phyloP scores from a whole-genome alignment of 1,284 basidiomycete genomes.

The Microstroma glucosiphilum region DNA sequence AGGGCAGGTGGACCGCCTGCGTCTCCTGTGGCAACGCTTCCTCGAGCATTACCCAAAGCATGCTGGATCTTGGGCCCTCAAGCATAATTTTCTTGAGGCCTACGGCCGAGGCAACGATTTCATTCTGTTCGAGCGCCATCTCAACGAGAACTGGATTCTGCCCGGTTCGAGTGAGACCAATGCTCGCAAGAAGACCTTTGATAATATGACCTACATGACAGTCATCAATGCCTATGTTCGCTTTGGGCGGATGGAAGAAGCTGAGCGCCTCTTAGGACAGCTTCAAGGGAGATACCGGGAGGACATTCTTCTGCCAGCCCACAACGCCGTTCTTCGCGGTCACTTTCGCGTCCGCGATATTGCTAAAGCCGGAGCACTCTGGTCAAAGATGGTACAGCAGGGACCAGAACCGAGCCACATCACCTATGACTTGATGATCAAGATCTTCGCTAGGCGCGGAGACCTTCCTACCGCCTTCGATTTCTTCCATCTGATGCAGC shows the following conservation, averaged over 20 bases:
- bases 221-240: constrained; percentile 5
- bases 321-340: background rate
- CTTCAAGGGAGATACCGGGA: background rate
- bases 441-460: constrained; percentile 62
- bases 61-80: background rate
- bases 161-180: background rate
- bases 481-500: constrained; percentile 61
- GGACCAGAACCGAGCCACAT: constrained; percentile 38
- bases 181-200: background rate
- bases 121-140: background rate
- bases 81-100: constrained; percentile 3
- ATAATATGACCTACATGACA: background rate
- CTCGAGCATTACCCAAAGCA: background rate
- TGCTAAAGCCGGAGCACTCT: background rate
- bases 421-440: constrained; percentile 60
- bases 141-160: background rate
- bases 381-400: background rate
- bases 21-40: background rate
- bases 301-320: background rate
- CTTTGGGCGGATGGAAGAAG: background rate
- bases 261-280: background rate
- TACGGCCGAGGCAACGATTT: constrained; percentile 3
- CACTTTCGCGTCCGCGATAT: background rate
- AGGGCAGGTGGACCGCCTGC: background rate
- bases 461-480: constrained; percentile 66